Evolutionary conservation across 345 rosid genomes (phyloP).

Genomic region (Chamaenerion angustifolium): DNA sequence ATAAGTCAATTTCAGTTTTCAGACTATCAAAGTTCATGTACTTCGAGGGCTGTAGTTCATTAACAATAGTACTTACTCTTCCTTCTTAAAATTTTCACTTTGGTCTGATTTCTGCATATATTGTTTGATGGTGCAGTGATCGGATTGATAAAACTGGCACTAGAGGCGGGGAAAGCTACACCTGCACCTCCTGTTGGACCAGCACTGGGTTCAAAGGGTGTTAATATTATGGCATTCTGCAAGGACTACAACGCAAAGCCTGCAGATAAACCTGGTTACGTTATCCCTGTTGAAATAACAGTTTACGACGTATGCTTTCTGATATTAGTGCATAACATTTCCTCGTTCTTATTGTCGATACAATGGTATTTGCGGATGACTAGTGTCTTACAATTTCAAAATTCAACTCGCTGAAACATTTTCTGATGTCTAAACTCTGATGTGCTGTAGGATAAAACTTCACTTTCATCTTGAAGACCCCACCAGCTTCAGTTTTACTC

Average conservation of each 20-base stretch:
- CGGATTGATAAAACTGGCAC: slow-evolving; percentile 71
- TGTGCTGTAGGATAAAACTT: slow-evolving; percentile 62
- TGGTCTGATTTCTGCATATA: background rate
- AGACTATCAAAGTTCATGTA: too few species aligned
- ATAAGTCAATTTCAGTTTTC: too few species aligned
- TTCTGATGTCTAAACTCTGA: slow-evolving; percentile 6
- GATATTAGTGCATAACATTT: background rate
- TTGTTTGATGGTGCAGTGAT: slow-evolving; percentile 28
- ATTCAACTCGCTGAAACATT: too few species aligned
- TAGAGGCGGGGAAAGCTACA: slow-evolving; percentile 93
- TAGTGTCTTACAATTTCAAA: too few species aligned
- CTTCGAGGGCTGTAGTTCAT: background rate
- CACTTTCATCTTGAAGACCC: slow-evolving; percentile 89
- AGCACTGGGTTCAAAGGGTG: slow-evolving; percentile 81
- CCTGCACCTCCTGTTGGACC: slow-evolving; percentile 96
- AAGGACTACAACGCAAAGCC: slow-evolving; percentile 96
- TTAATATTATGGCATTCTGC: slow-evolving; percentile 83
- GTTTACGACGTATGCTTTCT: slow-evolving; percentile 58
- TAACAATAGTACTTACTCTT: too few species aligned
- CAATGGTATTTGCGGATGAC: too few species aligned
- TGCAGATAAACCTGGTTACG: slow-evolving; percentile 86
- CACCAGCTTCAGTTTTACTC: slow-evolving; percentile 87
- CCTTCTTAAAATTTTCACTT: background rate
- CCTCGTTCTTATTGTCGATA: background rate
- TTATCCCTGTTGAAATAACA: slow-evolving; percentile 96